Percentiles rank a stretch among this genome's conserved stretches.
These are phyloP conservation scores for Sesbania bispinosa DNA, from an alignment of 306 rosid species.

Conservation along the genomic window DNA sequence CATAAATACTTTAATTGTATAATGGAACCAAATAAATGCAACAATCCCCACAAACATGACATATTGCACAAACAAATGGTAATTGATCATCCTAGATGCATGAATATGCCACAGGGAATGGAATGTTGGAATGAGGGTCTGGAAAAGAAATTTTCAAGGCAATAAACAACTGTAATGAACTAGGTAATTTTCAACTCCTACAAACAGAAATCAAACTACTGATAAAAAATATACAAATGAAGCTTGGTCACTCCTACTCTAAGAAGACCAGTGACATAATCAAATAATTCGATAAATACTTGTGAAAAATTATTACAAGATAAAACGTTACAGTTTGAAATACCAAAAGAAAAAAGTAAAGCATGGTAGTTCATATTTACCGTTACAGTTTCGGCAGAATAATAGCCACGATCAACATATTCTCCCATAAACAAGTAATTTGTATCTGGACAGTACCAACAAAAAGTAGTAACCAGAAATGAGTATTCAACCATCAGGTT, in stretches of 20 bases:
- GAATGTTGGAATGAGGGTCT: neutral
- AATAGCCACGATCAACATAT: constrained; percentile 97
- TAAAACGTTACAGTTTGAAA: neutral
- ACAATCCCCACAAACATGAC: constrained; percentile 8
- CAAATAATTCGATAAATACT: neutral
- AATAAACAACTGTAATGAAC: neutral
- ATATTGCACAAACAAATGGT: neutral
- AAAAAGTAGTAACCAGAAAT: constrained; percentile 31
- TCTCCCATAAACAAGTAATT: constrained; percentile 98
- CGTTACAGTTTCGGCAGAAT: constrained; percentile 92
- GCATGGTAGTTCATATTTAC: constrained; percentile 43
- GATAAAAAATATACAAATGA: neutral
- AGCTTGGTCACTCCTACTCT: neutral
- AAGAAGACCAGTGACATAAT: neutral
- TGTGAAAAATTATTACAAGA: neutral
- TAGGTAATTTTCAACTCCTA: neutral
- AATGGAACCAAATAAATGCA: neutral
- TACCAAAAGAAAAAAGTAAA: neutral
- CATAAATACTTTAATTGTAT: neutral
- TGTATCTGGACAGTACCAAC: constrained; percentile 94
- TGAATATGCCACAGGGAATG: neutral
- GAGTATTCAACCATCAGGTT: neutral
- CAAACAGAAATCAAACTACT: neutral
- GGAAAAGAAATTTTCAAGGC: neutral
- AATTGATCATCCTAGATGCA: neutral